phyloP scores from a whole-genome alignment of 2,329 filamentous ascomycete genomes.

The Sporothrix brunneoviolacea region DNA sequence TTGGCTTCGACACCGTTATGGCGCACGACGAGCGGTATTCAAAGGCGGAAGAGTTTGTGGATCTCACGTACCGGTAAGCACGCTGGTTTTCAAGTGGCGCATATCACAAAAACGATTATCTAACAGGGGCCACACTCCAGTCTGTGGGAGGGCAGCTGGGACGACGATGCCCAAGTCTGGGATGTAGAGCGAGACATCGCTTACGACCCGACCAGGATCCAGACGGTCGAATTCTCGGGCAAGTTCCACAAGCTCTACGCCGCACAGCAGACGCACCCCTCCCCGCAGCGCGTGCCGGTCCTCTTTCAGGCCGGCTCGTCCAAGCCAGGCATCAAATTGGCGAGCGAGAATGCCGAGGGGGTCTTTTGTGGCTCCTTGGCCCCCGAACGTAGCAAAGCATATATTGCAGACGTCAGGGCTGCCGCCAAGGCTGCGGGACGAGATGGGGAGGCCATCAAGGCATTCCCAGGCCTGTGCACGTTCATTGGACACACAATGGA shows the following conservation, averaged over 20 bases:
- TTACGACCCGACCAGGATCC: constrained; percentile 8
- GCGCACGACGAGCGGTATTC: constrained; percentile 18
- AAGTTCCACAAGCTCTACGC: constrained; percentile 4
- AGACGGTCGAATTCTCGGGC: constrained; percentile 9
- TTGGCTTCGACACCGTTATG: constrained; percentile 14
- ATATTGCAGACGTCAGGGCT: constrained; percentile 13
- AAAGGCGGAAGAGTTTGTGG: constrained; percentile 12
- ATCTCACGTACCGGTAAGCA: not conserved
- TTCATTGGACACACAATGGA: constrained; percentile 18
- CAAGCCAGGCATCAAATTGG: constrained; percentile 17
- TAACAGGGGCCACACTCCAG: no score
- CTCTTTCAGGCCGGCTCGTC: constrained; percentile 21
- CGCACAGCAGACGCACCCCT: constrained; percentile 7
- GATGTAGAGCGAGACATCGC: constrained; percentile 3
- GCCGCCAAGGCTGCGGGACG: constrained; percentile 15
- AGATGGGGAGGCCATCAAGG: constrained; percentile 18
- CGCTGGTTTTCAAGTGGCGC: no score
- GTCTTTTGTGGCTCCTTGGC: constrained; percentile 17
- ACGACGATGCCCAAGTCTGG: constrained; percentile 8
- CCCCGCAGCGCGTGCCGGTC: constrained; percentile 22
- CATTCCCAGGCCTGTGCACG: constrained; percentile 17
- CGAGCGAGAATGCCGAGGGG: constrained; percentile 19
- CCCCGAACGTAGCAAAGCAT: constrained; percentile 9
- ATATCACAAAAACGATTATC: no score
- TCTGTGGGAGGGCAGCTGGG: constrained; percentile 13